These are phyloP conservation scores for Gymnopilus junonius DNA, from an alignment of 768 basidiomycete genomes.

Conservation along the genomic window DNA sequence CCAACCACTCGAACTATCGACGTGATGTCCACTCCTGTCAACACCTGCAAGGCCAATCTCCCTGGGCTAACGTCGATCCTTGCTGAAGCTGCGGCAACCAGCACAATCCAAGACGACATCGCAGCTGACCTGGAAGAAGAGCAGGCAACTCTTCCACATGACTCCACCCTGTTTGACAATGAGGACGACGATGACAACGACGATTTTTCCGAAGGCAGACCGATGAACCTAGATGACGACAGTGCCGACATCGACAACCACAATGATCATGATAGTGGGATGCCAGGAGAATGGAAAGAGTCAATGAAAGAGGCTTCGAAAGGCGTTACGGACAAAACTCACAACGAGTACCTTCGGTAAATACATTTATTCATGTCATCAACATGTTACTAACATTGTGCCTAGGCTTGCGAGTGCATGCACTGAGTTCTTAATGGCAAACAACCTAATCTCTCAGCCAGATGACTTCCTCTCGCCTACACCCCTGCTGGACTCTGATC, in stretches of 20 bases:
- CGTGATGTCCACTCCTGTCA: too few species aligned
- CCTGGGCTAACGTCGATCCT: too few species aligned
- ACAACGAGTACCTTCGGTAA: background rate
- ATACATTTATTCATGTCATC: background rate
- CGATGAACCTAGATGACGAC: background rate
- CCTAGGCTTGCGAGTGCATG: conserved; percentile 11
- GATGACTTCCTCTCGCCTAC: conserved; percentile 11
- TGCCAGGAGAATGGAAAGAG: background rate
- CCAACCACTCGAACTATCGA: too few species aligned
- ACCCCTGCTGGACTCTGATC: conserved; percentile 8
- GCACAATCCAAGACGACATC: too few species aligned
- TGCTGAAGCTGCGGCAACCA: too few species aligned
- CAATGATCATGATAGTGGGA: background rate
- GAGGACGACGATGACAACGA: too few species aligned
- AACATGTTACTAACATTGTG: background rate
- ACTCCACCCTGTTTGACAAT: too few species aligned
- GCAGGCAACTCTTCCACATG: too few species aligned
- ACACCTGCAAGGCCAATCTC: too few species aligned
- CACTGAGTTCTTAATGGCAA: background rate
- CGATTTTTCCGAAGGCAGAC: too few species aligned
- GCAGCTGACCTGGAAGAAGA: too few species aligned
- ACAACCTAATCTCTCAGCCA: background rate
- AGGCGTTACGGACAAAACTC: conserved; percentile 4
- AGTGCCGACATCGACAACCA: background rate
- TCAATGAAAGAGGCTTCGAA: background rate